Percentiles rank a stretch among this genome's conserved stretches.
These are phyloP conservation scores for Penicillium simplicissimum DNA, from an alignment of 495 filamentous ascomycete genomes.

Conservation along the genomic window DNA sequence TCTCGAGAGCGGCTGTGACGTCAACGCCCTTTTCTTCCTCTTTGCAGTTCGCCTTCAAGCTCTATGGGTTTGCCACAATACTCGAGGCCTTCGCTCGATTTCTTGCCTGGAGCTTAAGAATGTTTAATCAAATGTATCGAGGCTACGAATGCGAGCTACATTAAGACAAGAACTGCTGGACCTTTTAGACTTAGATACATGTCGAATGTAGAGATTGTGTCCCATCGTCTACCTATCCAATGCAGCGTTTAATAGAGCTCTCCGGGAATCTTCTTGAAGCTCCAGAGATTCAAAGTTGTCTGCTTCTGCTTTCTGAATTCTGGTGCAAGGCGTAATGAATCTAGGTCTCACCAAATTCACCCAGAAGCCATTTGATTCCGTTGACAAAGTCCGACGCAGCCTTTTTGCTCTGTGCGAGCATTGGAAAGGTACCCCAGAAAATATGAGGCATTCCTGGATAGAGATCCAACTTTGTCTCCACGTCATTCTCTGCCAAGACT, in stretches of 20 bases:
- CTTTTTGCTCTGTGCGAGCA: background rate
- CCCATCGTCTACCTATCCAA: no score
- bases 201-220: no score
- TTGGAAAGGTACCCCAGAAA: slow-evolving; percentile 3
- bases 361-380: background rate
- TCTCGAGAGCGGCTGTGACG: background rate
- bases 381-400: background rate
- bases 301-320: background rate
- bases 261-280: background rate
- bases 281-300: background rate
- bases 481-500: slow-evolving; percentile 32
- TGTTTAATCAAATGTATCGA: background rate
- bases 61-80: background rate
- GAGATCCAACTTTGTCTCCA: slow-evolving; percentile 38
- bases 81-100: background rate
- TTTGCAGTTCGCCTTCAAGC: background rate
- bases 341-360: background rate
- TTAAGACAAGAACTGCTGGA: no score
- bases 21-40: background rate
- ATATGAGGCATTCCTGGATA: slow-evolving; percentile 48
- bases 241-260: no score
- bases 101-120: background rate
- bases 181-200: no score
- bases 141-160: background rate
- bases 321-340: background rate